Evolutionary conservation across 2,329 filamentous ascomycete species (phyloP).

Genomic region (Cladosporium halotolerans): DNA sequence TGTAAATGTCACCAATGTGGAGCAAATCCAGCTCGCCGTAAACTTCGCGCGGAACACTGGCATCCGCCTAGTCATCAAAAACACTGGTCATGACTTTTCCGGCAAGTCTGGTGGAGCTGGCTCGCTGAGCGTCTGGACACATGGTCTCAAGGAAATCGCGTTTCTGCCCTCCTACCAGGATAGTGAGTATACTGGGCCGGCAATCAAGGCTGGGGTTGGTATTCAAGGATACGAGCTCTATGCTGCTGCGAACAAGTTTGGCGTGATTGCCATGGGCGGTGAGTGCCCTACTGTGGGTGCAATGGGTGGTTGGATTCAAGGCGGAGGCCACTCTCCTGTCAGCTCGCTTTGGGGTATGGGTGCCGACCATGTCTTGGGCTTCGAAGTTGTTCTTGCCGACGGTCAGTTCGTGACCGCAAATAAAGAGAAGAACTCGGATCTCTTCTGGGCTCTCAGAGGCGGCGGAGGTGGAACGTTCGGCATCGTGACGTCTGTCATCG

Average conservation of each 20-base stretch:
- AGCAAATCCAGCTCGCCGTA: slow-evolving; percentile 15
- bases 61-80: slow-evolving; percentile 18
- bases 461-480: slow-evolving; percentile 24
- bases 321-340: slow-evolving; percentile 17
- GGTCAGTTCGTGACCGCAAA: slow-evolving; percentile 1
- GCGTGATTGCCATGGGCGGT: slow-evolving; percentile 11
- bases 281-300: slow-evolving; percentile 19
- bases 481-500: slow-evolving; percentile 20
- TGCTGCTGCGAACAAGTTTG: neutral
- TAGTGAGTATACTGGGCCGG: slow-evolving; percentile 14
- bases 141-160: slow-evolving; percentile 15
- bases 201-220: slow-evolving; percentile 18
- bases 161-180: slow-evolving; percentile 12
- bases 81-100: slow-evolving; percentile 23
- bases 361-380: slow-evolving; percentile 17
- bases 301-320: slow-evolving; percentile 21
- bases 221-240: slow-evolving; percentile 15
- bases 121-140: slow-evolving; percentile 20
- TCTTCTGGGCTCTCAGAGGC: slow-evolving; percentile 34
- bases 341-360: slow-evolving; percentile 17
- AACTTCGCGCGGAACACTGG: slow-evolving; percentile 19
- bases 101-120: slow-evolving; percentile 17
- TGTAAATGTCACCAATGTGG: slow-evolving; percentile 14
- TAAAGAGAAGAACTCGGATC: slow-evolving; percentile 17
- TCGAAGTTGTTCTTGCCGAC: neutral